Conservation (phyloP, 2,329 filamentous ascomycete genomes). For the Pseudocercospora cruenta region DNA sequence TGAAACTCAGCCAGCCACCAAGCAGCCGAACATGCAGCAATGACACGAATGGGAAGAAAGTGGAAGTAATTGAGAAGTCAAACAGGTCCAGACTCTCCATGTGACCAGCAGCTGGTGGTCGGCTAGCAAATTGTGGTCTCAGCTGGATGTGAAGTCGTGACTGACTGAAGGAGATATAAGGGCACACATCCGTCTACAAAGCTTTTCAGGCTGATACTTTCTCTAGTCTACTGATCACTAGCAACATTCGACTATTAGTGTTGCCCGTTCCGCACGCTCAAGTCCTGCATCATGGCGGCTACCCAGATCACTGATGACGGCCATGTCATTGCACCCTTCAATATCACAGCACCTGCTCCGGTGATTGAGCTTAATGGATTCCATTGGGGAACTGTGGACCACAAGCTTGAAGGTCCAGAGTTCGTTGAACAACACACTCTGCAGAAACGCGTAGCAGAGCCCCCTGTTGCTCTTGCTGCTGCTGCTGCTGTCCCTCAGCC, state of each 20-base stretch:
- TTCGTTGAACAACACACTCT: not conserved
- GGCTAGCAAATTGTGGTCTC: not conserved
- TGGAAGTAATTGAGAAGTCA: not conserved
- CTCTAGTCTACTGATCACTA: not conserved
- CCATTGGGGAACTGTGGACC: conserved; percentile 13
- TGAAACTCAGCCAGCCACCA: not conserved
- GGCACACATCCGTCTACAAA: not conserved
- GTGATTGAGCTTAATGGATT: conserved; percentile 18
- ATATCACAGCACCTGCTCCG: conserved; percentile 18
- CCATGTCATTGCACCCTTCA: conserved; percentile 17
- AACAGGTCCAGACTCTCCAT: not conserved
- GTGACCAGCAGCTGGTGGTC: not conserved
- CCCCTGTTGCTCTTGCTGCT: not conserved
- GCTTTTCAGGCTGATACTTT: not conserved
- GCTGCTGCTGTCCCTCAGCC: not conserved
- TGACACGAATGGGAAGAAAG: not conserved
- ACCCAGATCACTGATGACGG: conserved; percentile 10
- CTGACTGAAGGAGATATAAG: not conserved
- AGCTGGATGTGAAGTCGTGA: not conserved
- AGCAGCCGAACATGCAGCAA: not conserved
- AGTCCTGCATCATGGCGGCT: not conserved
- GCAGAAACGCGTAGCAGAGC: not conserved
- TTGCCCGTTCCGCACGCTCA: not conserved
- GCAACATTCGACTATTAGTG: not conserved
- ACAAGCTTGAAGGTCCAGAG: conserved; percentile 8